Base-by-base conservation (phyloP, 1,139 yeast species). In the Scheffersomyces titani region DNA sequence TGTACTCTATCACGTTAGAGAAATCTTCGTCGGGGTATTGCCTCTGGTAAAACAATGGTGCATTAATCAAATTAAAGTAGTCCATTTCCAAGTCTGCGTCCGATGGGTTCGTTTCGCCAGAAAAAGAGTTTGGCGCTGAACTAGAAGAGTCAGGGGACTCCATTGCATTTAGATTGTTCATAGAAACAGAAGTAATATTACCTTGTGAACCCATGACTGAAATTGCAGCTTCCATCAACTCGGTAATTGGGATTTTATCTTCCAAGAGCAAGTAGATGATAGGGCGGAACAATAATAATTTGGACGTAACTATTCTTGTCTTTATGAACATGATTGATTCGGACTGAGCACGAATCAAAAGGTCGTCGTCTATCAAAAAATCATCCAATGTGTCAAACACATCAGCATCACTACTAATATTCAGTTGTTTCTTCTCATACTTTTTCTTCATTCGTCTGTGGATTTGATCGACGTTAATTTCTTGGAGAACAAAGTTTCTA, bases 291-390 rank as follows among this genome's bases (percentile, higher is more conserved):
- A 78, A 62, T 6, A 71, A 55, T 53, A 77, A 57, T 52, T 76
- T 76, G 24, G 81, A 76, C 3, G 67, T 58, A 7, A 78, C 55
- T 9, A 78, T 70, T 52, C 82, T 63, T 1, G 81, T 76, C 58
- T 78, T 77, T 52, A 77, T 76, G 61, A 69, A 77, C 72, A 77
- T 75, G 36, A 78, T 71, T 9, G 75, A 66, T 59, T 77, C 81
- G 1, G 78, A 73, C 61, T 76, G 80, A 0, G 78, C 73, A 47
- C 71, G 69, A 50, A 75, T 62, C 49, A 76, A 62, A 50, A 75
- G 60, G 54, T 75, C 78, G 52, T 75, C 77, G 57, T 75, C 77
- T 21, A 75, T 68, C 45, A 74, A 63, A 55, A 72, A 76, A 55
- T 75, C 80, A 50, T 74, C 77, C 51, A 76, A 64, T 22, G 63